Conservation (phyloP, 1,284 basidiomycete species). For the Tremellales sp. region DNA sequence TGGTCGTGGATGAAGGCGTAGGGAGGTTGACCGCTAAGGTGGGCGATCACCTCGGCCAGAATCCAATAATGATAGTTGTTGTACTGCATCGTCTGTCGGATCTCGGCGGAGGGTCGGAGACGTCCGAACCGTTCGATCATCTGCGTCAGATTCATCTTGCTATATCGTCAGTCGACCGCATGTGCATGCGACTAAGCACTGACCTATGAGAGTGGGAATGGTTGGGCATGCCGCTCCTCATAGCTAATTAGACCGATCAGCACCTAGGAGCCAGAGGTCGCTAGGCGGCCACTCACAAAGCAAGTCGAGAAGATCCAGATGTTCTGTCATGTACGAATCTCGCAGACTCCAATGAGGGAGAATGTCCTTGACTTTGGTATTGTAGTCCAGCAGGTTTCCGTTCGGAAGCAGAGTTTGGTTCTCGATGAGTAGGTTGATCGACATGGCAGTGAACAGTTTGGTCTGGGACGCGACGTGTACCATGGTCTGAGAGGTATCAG, state of each 20-base stretch:
- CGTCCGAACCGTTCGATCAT: slow-evolving; percentile 20
- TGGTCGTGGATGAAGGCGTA: slow-evolving; percentile 22
- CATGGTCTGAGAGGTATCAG: slow-evolving; percentile 37
- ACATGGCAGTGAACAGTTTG: slow-evolving; percentile 50
- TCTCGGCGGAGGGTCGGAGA: slow-evolving; percentile 27
- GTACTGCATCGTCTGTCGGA: slow-evolving; percentile 37
- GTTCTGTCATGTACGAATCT: slow-evolving; percentile 46
- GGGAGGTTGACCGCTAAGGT: slow-evolving; percentile 22
- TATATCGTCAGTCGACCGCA: background rate
- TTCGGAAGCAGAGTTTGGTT: slow-evolving; percentile 47
- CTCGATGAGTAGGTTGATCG: slow-evolving; percentile 48
- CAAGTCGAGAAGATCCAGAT: slow-evolving; percentile 49
- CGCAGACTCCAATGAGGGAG: slow-evolving; percentile 49
- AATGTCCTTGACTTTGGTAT: slow-evolving; percentile 50
- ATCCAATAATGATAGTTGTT: slow-evolving; percentile 30
- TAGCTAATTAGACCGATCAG: slow-evolving; percentile 17
- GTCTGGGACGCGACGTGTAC: slow-evolving; percentile 53
- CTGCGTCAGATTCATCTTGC: background rate
- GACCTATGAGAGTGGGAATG: slow-evolving; percentile 27
- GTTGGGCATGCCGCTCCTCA: slow-evolving; percentile 31
- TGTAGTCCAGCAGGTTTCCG: slow-evolving; percentile 34
- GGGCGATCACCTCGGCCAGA: slow-evolving; percentile 23
- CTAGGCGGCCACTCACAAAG: slow-evolving; percentile 24
- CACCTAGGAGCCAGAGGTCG: background rate
- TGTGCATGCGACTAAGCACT: slow-evolving; percentile 1